Percentiles rank a stretch among this genome's conserved stretches.
phyloP scores from a whole-genome alignment of 805 yeast genomes.

The Komagataella mondaviorum region DNA sequence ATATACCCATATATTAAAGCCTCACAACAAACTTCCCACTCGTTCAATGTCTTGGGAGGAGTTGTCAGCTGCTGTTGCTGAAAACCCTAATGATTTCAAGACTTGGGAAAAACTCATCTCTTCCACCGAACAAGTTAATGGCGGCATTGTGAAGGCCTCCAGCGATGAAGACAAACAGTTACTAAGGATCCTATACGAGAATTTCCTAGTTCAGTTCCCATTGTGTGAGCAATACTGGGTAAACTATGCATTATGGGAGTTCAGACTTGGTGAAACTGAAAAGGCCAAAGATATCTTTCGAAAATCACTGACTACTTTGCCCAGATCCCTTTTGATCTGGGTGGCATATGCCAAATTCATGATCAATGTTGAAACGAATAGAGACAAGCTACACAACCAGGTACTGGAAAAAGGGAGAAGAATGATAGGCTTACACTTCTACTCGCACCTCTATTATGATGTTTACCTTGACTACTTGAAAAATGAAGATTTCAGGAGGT shows the following conservation, averaged over 20 bases:
- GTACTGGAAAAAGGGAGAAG: constrained; percentile 32
- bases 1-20: not conserved
- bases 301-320: constrained; percentile 23
- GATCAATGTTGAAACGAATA: constrained; percentile 16
- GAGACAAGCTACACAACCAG: constrained; percentile 16
- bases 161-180: constrained; percentile 15
- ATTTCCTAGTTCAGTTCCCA: constrained; percentile 34
- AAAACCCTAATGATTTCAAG: constrained; percentile 18
- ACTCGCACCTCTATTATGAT: constrained; percentile 36
- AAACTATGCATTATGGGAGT: constrained; percentile 35
- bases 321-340: constrained; percentile 40
- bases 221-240: constrained; percentile 42
- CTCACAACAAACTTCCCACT: not conserved
- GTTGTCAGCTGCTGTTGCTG: constrained; percentile 17
- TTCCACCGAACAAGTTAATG: constrained; percentile 16
- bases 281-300: constrained; percentile 22
- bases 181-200: constrained; percentile 25
- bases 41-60: constrained; percentile 16
- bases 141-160: constrained; percentile 22
- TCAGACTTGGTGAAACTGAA: constrained; percentile 26
- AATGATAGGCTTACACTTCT: constrained; percentile 38
- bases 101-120: constrained; percentile 24
- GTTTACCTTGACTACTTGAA: constrained; percentile 29
- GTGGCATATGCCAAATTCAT: constrained; percentile 27
- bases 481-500: constrained; percentile 17